phyloP scores from a whole-genome alignment of 805 yeast species.

The Starmerella floricola region DNA sequence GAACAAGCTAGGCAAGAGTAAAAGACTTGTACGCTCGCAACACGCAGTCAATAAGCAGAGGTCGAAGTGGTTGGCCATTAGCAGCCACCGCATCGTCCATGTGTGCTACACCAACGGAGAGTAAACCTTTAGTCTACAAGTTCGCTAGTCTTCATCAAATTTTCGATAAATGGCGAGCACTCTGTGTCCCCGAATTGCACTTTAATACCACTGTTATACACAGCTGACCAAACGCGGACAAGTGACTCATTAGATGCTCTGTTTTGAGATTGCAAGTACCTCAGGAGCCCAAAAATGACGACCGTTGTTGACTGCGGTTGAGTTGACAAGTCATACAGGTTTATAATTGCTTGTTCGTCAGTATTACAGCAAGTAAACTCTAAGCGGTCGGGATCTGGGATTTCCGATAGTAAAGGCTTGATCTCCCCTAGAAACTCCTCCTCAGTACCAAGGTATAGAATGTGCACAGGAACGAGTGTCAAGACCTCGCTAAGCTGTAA shows the following conservation, averaged over 20 bases:
- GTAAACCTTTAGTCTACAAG: too few species aligned
- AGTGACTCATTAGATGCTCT: slow-evolving; percentile 5
- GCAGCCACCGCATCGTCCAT: too few species aligned
- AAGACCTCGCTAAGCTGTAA: slow-evolving; percentile 5
- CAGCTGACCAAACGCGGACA: slow-evolving; percentile 8
- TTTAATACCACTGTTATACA: slow-evolving; percentile 4
- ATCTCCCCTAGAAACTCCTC: slow-evolving; percentile 10
- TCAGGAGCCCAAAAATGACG: slow-evolving; percentile 10
- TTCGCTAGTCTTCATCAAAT: neutral
- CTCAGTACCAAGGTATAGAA: slow-evolving; percentile 15
- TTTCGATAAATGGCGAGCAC: neutral
- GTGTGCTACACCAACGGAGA: too few species aligned
- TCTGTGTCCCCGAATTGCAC: slow-evolving; percentile 9
- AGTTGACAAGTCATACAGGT: slow-evolving; percentile 1
- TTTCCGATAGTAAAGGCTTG: neutral
- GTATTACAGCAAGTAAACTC: slow-evolving; percentile 14
- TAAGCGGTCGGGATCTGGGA: slow-evolving; percentile 11
- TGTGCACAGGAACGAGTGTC: slow-evolving; percentile 6
- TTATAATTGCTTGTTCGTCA: neutral
- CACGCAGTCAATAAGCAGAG: too few species aligned
- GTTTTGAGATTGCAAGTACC: neutral
- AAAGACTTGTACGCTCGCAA: too few species aligned
- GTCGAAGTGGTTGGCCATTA: too few species aligned
- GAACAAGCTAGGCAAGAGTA: too few species aligned
- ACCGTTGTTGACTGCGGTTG: neutral